phyloP scores from a whole-genome alignment of 2,329 filamentous ascomycete species.

The Fusarium miscanthi region DNA sequence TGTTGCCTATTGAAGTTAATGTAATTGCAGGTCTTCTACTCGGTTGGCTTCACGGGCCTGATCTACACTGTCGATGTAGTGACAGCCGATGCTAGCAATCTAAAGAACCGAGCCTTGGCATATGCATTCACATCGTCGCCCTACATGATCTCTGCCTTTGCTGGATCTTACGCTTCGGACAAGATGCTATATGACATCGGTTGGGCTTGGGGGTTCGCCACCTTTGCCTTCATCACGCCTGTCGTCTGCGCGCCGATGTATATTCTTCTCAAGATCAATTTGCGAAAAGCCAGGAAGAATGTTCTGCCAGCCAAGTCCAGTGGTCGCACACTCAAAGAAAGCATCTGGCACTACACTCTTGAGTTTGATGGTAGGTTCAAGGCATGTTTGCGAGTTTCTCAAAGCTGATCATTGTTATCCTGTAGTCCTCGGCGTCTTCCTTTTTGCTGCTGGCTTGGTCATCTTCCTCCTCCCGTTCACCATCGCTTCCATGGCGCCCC shows the following conservation, averaged over 20 bases:
- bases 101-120: conserved; percentile 32
- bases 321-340: conserved; percentile 59
- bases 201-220: conserved; percentile 63
- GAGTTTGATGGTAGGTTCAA: conserved; percentile 64
- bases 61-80: conserved; percentile 21
- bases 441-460: conserved; percentile 66
- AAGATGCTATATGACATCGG: conserved; percentile 43
- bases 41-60: conserved; percentile 9
- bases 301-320: conserved; percentile 51
- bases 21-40: neutral
- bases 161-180: conserved; percentile 50
- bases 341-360: conserved; percentile 60
- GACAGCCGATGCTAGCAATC: conserved; percentile 16
- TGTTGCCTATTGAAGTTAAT: rapidly evolving
- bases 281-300: conserved; percentile 65
- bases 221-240: conserved; percentile 70
- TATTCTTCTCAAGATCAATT: conserved; percentile 63
- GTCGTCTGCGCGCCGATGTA: conserved; percentile 64
- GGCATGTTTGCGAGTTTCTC: rapidly evolving
- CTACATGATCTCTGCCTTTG: conserved; percentile 59
- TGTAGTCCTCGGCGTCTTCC: conserved; percentile 62
- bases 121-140: conserved; percentile 55
- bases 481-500: conserved; percentile 58
- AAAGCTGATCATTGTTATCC: neutral
- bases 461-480: conserved; percentile 74